Conservation (phyloP, 805 yeast genomes). For the Yarrowia sp. region DNA sequence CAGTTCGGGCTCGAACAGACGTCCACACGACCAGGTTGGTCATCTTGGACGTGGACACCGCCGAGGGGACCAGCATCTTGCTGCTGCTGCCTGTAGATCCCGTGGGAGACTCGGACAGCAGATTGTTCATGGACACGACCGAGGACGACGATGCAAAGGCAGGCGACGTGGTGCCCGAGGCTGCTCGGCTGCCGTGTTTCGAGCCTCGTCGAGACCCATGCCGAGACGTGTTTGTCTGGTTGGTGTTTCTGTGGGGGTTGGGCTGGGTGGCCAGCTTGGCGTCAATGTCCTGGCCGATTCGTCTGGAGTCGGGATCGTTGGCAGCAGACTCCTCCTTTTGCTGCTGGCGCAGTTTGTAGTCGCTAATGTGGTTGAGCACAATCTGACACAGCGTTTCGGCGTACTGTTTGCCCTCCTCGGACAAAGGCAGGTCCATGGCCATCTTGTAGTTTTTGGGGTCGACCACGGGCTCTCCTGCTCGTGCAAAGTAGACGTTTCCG, state of each 20-base stretch:
- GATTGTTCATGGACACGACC: conserved; percentile 28
- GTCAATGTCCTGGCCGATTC: conserved; percentile 32
- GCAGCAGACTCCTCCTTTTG: conserved; percentile 23
- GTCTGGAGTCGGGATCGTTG: conserved; percentile 31
- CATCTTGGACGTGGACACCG: conserved; percentile 50
- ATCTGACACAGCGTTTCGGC: conserved; percentile 69
- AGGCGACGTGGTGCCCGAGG: conserved; percentile 33
- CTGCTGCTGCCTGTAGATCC: conserved; percentile 2
- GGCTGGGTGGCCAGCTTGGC: conserved; percentile 31
- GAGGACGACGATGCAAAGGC: conserved; percentile 30
- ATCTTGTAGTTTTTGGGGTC: conserved; percentile 65
- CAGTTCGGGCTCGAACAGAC: conserved; percentile 84
- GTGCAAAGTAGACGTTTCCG: conserved; percentile 91
- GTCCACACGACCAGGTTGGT: conserved; percentile 90
- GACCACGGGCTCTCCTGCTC: conserved; percentile 54
- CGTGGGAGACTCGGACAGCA: conserved; percentile 24
- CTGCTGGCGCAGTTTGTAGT: conserved; percentile 34
- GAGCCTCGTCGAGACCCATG: conserved; percentile 35
- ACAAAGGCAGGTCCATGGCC: conserved; percentile 73
- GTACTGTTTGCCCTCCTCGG: conserved; percentile 72
- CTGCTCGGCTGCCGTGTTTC: conserved; percentile 13
- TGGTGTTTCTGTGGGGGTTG: conserved; percentile 26
- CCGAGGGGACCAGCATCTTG: conserved; percentile 34
- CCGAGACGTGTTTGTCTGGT: not conserved
- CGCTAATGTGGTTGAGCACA: conserved; percentile 52